phyloP scores from a whole-genome alignment of 202 grass and related monocot species.

The Panicum hallii region DNA sequence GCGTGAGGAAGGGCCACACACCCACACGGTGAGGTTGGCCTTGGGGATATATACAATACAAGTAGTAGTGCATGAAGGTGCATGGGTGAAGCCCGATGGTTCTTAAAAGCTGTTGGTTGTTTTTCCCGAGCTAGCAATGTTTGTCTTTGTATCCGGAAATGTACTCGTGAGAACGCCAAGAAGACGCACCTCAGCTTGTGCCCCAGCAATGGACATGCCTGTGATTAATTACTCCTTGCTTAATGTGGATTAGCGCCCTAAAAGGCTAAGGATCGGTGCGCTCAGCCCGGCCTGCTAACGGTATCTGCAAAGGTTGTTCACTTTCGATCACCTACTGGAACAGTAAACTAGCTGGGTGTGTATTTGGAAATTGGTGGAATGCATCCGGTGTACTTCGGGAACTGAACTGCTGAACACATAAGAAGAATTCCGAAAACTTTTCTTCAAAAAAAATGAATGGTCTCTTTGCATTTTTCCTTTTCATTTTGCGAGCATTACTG shows the following conservation, averaged over 20 bases:
- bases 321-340: conserved; percentile 20
- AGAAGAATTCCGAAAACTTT: neutral
- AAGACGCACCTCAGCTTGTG: conserved; percentile 26
- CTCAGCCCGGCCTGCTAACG: neutral
- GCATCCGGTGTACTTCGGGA: neutral
- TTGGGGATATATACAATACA: conserved; percentile 56
- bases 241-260: conserved; percentile 37
- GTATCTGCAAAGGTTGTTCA: conserved; percentile 14
- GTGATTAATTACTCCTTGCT: conserved; percentile 19
- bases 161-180: conserved; percentile 1
- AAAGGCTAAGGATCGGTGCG: neutral
- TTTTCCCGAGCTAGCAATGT: conserved; percentile 41
- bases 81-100: conserved; percentile 35
- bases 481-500: too few relatives aligned
- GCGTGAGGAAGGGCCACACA: neutral
- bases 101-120: conserved; percentile 42
- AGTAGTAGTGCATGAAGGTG: conserved; percentile 2
- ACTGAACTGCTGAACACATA: neutral
- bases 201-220: conserved; percentile 21
- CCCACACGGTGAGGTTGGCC: neutral
- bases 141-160: neutral
- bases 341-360: neutral
- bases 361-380: too few relatives aligned
- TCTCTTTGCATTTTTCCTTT: too few relatives aligned
- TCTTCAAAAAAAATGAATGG: too few relatives aligned